Evolutionary conservation across 2,329 filamentous ascomycete genomes (phyloP).

Genomic region (Scytalidium sp.): DNA sequence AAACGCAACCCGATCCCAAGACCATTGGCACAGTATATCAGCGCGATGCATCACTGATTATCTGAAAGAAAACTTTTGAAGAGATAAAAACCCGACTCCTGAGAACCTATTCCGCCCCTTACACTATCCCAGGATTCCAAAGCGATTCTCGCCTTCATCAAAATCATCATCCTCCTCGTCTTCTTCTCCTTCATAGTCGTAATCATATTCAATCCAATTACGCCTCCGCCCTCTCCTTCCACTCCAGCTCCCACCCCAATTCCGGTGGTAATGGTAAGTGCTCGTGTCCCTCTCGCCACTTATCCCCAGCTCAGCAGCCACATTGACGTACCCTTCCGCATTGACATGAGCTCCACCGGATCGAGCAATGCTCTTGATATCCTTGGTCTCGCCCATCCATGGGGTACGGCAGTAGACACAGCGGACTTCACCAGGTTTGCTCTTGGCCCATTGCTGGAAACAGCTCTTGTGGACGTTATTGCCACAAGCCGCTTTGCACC

Average conservation of each 20-base stretch:
- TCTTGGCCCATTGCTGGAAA: constrained; percentile 51
- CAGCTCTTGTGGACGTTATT: constrained; percentile 58
- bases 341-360: constrained; percentile 37
- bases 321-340: constrained; percentile 59
- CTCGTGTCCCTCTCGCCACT: constrained; percentile 28
- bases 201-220: no score
- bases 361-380: constrained; percentile 38
- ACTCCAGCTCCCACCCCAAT: background rate
- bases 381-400: constrained; percentile 42
- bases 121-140: no score
- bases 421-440: constrained; percentile 44
- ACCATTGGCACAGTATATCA: no score
- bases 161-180: no score
- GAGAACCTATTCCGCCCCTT: no score
- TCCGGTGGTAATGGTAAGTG: background rate
- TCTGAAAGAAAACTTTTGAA: no score
- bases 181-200: no score
- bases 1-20: no score
- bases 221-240: no score
- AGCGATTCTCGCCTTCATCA: no score
- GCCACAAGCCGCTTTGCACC: constrained; percentile 58
- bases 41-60: no score
- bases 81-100: no score
- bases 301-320: constrained; percentile 58
- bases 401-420: constrained; percentile 59